Conservation (phyloP, 106 monocot species). For the Chionographis japonica region DNA sequence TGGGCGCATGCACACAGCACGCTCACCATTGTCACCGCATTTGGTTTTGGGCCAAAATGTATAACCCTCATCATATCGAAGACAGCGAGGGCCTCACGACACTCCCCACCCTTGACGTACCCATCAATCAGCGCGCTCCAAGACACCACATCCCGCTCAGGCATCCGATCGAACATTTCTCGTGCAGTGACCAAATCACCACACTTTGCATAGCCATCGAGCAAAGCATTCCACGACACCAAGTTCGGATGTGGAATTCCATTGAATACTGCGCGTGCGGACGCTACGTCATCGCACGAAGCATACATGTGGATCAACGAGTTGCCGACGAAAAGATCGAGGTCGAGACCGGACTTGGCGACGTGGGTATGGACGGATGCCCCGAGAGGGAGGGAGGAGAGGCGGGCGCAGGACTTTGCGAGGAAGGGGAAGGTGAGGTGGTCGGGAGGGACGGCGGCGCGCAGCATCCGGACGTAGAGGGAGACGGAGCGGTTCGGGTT, state of each 20-base stretch:
- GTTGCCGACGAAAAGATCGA: conserved; percentile 44
- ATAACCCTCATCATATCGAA: conserved; percentile 37
- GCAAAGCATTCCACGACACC: conserved; percentile 61
- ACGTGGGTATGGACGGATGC: conserved; percentile 30
- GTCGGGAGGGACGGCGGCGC: conserved; percentile 22
- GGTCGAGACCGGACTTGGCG: conserved; percentile 21
- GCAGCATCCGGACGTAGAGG: conserved; percentile 41
- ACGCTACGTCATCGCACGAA: conserved; percentile 21
- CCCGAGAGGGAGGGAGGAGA: conserved; percentile 20
- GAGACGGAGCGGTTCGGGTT: conserved; percentile 36
- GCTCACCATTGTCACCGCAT: conserved; percentile 65
- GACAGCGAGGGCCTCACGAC: conserved; percentile 31
- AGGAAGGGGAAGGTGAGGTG: conserved; percentile 62
- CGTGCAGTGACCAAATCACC: conserved; percentile 40
- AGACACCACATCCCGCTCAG: conserved; percentile 45
- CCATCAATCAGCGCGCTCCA: conserved; percentile 81
- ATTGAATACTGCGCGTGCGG: conserved; percentile 43
- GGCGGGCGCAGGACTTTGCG: conserved; percentile 54
- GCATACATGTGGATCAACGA: conserved; percentile 70
- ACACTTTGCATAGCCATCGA: conserved; percentile 54
- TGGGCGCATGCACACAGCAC: conserved; percentile 56
- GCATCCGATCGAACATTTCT: conserved; percentile 50
- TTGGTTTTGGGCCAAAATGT: conserved; percentile 18
- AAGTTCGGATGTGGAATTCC: conserved; percentile 33
- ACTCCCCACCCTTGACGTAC: conserved; percentile 42